Percentiles rank a stretch among this genome's conserved stretches.
Evolutionary conservation across 2,329 filamentous ascomycete species (phyloP).

Genomic region (Elsinoe ampelina): DNA sequence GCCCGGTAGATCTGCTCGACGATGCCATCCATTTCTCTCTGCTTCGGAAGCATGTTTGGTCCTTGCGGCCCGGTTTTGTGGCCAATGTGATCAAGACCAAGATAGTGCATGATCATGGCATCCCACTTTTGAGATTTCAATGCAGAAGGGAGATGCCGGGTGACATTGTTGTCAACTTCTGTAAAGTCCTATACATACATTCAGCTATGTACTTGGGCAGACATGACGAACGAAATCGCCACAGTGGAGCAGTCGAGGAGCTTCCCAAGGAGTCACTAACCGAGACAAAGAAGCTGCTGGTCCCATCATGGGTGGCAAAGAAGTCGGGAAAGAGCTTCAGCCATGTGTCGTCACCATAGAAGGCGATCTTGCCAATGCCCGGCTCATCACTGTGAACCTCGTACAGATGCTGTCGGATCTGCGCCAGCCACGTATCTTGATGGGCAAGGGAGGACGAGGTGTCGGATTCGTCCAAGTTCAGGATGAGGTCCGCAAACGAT

Average conservation of each 20-base stretch:
- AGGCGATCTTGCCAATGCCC: conserved; percentile 61
- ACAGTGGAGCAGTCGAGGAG: conserved; percentile 7
- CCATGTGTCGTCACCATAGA: conserved; percentile 99
- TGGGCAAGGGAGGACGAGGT: conserved; percentile 75
- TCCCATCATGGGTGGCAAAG: conserved; percentile 82
- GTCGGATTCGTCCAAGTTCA: conserved; percentile 93
- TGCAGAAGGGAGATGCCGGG: conserved; percentile 73
- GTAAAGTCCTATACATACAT: conserved; percentile 68
- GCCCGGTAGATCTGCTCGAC: conserved; percentile 66
- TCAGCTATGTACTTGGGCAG: conserved; percentile 28
- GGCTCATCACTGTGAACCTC: conserved; percentile 19
- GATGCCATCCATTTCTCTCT: conserved; percentile 84
- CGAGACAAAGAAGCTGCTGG: conserved; percentile 95
- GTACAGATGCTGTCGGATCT: conserved; percentile 53
- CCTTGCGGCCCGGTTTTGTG: conserved; percentile 85
- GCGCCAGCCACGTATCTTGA: conserved; percentile 93
- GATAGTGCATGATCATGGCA: conserved; percentile 87
- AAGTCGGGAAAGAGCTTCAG: conserved; percentile 86
- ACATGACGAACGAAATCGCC: not conserved
- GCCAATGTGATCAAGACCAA: conserved; percentile 93
- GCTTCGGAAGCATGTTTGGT: conserved; percentile 85
- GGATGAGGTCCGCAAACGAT: conserved; percentile 90
- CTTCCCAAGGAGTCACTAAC: conserved; percentile 44
- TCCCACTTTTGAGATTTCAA: conserved; percentile 75
- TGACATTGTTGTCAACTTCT: conserved; percentile 96